phyloP scores from a whole-genome alignment of 176 grass and related monocot genomes.

The Elymus sibiricus region DNA sequence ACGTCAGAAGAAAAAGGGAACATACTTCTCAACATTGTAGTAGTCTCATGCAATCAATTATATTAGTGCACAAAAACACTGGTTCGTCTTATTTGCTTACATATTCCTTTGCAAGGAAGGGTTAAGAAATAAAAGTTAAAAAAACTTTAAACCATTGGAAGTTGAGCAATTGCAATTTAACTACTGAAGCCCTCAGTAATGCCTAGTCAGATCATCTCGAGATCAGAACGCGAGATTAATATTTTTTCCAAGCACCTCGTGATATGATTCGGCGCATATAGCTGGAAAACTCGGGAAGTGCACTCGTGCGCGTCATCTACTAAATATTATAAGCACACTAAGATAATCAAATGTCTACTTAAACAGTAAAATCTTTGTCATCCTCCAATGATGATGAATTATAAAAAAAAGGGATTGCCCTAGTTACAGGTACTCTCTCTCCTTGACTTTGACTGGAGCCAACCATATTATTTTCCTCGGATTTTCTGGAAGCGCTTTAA shows the following conservation, averaged over 20 bases:
- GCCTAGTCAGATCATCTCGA: slow-evolving; percentile 45
- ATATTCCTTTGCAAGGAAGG: slow-evolving; percentile 31
- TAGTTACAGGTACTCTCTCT: slow-evolving; percentile 40
- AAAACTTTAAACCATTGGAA: slow-evolving; percentile 38
- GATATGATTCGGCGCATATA: slow-evolving; percentile 70
- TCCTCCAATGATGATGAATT: slow-evolving; percentile 57
- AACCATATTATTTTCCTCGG: slow-evolving; percentile 13
- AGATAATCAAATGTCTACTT: slow-evolving; percentile 45
- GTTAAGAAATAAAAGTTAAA: slow-evolving; percentile 37
- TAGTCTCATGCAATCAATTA: slow-evolving; percentile 25
- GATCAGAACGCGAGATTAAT: slow-evolving; percentile 50
- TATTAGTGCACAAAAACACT: slow-evolving; percentile 17
- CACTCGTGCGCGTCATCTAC: slow-evolving; percentile 80
- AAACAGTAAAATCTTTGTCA: slow-evolving; percentile 88
- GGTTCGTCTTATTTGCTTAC: slow-evolving; percentile 31
- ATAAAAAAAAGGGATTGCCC: slow-evolving; percentile 35
- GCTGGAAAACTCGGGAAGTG: slow-evolving; percentile 90
- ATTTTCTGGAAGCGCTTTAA: slow-evolving; percentile 30
- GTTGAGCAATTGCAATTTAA: slow-evolving; percentile 41
- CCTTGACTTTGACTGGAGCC: slow-evolving; percentile 71
- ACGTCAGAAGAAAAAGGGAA: neutral
- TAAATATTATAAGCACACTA: slow-evolving; percentile 50
- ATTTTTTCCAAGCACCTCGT: slow-evolving; percentile 43
- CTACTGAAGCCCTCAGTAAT: slow-evolving; percentile 34
- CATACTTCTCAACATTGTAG: slow-evolving; percentile 16